Evolutionary conservation across 2,329 filamentous ascomycete species (phyloP).

Genomic region (Paracoccidioides lutzii): DNA sequence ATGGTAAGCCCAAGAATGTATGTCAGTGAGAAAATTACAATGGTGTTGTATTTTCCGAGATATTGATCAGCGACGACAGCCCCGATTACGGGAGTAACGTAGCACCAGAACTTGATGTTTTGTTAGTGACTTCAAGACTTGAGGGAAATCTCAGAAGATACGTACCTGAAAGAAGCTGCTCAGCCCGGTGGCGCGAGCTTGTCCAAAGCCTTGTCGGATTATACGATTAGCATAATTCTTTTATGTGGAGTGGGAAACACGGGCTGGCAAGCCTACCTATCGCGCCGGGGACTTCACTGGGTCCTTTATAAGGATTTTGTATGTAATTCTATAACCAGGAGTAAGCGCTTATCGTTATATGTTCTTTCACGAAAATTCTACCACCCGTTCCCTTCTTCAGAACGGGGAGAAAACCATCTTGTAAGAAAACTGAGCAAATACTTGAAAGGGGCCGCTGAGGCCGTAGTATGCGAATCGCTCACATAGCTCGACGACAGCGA

Average conservation of each 20-base stretch:
- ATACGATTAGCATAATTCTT: background rate
- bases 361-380: too few relatives aligned
- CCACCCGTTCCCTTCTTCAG: background rate
- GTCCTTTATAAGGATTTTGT: slow-evolving; percentile 26
- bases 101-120: slow-evolving; percentile 36
- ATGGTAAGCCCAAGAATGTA: slow-evolving; percentile 47
- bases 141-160: background rate
- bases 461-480: slow-evolving; percentile 49
- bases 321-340: slow-evolving; percentile 37
- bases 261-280: slow-evolving; percentile 12
- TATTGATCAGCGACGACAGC: slow-evolving; percentile 49
- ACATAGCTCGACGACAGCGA: slow-evolving; percentile 43
- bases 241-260: background rate
- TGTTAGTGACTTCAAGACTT: background rate
- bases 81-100: slow-evolving; percentile 44
- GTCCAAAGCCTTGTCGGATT: slow-evolving; percentile 18
- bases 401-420: background rate
- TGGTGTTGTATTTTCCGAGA: slow-evolving; percentile 48
- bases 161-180: slow-evolving; percentile 39
- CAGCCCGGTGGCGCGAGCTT: slow-evolving; percentile 35
- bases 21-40: slow-evolving; percentile 42
- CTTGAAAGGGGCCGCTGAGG: slow-evolving; percentile 38
- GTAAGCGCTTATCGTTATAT: too few relatives aligned
- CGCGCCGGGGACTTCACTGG: slow-evolving; percentile 26
- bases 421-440: background rate